Base-by-base conservation (phyloP, 768 basidiomycete species). In the Amanita phalloides region DNA sequence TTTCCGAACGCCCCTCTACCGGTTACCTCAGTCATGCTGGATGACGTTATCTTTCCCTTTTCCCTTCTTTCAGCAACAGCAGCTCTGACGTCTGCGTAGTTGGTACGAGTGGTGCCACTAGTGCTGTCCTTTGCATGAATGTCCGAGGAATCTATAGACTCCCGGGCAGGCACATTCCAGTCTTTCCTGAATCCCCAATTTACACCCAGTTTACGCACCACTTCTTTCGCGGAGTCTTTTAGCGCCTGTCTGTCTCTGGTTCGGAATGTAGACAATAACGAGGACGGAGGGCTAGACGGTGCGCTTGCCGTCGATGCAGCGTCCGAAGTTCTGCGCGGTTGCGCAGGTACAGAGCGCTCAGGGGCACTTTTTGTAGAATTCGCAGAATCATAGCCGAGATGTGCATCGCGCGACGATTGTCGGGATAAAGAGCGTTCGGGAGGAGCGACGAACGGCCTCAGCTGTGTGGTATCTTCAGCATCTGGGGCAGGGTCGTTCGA, bases 161-260 rank as follows among this genome's bases (percentile, higher is more conserved):
- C 54, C 52, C 35, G 44, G 45, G 32, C 17, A 56, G 57, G 49
- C 43, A 56, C 64, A 49, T 57, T 64, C 43, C 54, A 64, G 51
- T 83, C 80, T 63, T 78, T 83, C 68, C 75, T 81, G 63, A 81
- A 60, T 10, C 78, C 71, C 85, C 90, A 93, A 53, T 81, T 90
- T 25, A 82, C 83, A 21, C 91, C 84, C 91, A 91, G 95, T 63
- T 95, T 95, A 54, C 85, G 82, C 75, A 96, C 84, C 7, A 87
- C 77, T 61, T 96, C 94, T 62, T 85, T 87, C 10, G 92, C 89
- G 0, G 86, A 81, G 58, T 87, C 84, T 56, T 82, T 84, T 41
- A 94, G 69, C 6, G 88, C 87, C 64, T 93, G 86, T 62, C 91
- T 94, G 65, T 94, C 93, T 2, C 84, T 84, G 5, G 88, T 80